Percentiles rank a stretch among this genome's conserved stretches.
Evolutionary conservation across 2,329 filamentous ascomycete genomes (phyloP).

Genomic region (Furcasterigmium furcatum): DNA sequence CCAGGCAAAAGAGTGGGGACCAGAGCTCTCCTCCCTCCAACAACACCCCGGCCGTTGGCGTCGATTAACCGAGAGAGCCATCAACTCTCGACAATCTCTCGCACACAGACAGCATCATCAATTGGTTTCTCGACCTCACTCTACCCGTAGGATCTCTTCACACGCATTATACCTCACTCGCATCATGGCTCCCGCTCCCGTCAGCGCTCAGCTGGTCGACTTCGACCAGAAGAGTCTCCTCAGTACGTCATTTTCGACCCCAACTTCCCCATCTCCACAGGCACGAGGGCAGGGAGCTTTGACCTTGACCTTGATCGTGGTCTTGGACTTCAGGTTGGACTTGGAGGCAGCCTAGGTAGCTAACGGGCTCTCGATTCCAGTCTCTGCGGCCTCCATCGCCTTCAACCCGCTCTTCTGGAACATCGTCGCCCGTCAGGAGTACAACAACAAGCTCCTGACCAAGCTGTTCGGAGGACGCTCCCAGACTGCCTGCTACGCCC

Average conservation of each 20-base stretch:
- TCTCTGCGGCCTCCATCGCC: slow-evolving; percentile 75
- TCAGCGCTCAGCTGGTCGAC: slow-evolving; percentile 51
- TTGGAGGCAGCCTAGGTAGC: too few relatives aligned
- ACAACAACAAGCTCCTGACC: slow-evolving; percentile 85
- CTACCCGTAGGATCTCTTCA: too few relatives aligned
- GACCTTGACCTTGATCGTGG: background rate
- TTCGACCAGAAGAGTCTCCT: slow-evolving; percentile 64
- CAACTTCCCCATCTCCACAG: background rate
- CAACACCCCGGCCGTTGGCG: background rate
- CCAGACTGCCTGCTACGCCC: slow-evolving; percentile 80
- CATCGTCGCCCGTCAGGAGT: slow-evolving; percentile 73
- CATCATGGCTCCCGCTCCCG: slow-evolving; percentile 33
- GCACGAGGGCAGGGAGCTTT: slow-evolving; percentile 4
- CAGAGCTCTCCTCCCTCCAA: background rate
- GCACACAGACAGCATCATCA: background rate
- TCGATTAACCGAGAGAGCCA: background rate
- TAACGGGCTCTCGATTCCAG: too few relatives aligned
- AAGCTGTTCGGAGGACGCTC: slow-evolving; percentile 78
- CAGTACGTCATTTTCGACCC: slow-evolving; percentile 42
- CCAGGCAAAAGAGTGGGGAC: background rate
- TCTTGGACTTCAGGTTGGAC: too few relatives aligned
- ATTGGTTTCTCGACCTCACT: background rate
- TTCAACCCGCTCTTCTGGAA: slow-evolving; percentile 99
- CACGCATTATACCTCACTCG: too few relatives aligned
- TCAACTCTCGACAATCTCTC: background rate